A percentile compares a stretch with the other conserved stretches of the same genome.
These are phyloP conservation scores for Daldinia concentrica DNA, from an alignment of 495 filamentous ascomycete species.

Conservation along the genomic window DNA sequence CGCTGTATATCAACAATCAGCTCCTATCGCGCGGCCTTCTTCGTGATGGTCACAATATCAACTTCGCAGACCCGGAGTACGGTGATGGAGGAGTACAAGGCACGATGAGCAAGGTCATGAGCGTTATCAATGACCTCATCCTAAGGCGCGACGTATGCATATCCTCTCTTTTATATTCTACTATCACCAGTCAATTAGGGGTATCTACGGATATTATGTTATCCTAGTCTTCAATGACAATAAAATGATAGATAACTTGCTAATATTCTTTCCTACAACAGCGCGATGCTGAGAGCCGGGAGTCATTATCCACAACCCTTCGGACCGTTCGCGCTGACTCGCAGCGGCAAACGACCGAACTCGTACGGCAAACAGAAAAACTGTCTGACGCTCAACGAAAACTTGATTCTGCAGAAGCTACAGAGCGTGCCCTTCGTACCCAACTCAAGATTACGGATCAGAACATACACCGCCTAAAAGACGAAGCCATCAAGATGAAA, in stretches of 20 bases:
- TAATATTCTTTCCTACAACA: slow-evolving; percentile 46
- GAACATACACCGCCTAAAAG: slow-evolving; percentile 73
- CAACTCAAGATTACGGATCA: slow-evolving; percentile 77
- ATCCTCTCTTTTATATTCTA: not conserved
- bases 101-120: slow-evolving; percentile 88
- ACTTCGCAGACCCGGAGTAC: slow-evolving; percentile 81
- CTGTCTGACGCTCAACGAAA: slow-evolving; percentile 77
- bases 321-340: slow-evolving; percentile 76
- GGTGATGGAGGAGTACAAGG: slow-evolving; percentile 69
- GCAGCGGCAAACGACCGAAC: slow-evolving; percentile 70
- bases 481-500: slow-evolving; percentile 82
- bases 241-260: not conserved
- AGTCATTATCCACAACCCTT: slow-evolving; percentile 80
- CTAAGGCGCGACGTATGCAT: slow-evolving; percentile 77
- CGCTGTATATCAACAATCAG: slow-evolving; percentile 95
- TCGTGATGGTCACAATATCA: slow-evolving; percentile 82
- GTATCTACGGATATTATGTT: not conserved
- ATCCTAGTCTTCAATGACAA: not conserved
- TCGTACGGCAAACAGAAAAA: slow-evolving; percentile 70
- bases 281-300: slow-evolving; percentile 89
- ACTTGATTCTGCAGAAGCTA: slow-evolving; percentile 75
- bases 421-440: slow-evolving; percentile 72
- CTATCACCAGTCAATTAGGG: not conserved
- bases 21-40: slow-evolving; percentile 88
- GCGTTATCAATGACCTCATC: slow-evolving; percentile 91